Evolutionary conservation across 495 filamentous ascomycete genomes (phyloP).

Genomic region (Penicillium atrosanguineum): DNA sequence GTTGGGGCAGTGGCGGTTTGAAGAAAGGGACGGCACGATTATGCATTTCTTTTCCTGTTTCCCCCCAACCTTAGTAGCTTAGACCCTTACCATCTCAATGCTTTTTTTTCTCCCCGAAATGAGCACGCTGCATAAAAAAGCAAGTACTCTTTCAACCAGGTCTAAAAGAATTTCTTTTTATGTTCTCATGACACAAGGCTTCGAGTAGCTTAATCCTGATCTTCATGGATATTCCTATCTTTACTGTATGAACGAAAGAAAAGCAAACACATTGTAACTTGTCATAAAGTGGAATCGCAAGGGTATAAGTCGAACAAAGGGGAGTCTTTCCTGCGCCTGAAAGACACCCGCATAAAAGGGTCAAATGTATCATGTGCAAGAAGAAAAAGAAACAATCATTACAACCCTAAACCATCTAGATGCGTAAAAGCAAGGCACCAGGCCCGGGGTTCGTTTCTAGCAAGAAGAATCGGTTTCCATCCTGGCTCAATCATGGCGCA

Average conservation of each 20-base stretch:
- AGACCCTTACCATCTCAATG: slow-evolving; percentile 42
- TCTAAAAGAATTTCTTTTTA: slow-evolving; percentile 3
- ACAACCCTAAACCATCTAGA: background rate
- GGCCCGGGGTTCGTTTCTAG: background rate
- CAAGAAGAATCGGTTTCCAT: background rate
- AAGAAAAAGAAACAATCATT: background rate
- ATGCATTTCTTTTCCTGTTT: slow-evolving; percentile 38
- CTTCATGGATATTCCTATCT: background rate
- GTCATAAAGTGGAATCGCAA: background rate
- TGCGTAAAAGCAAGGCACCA: background rate
- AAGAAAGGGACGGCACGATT: slow-evolving; percentile 39
- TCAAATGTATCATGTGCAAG: background rate
- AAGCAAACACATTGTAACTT: background rate
- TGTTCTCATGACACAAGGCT: background rate
- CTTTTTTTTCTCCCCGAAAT: slow-evolving; percentile 25
- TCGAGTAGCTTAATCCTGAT: background rate
- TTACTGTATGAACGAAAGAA: background rate
- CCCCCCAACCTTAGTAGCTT: slow-evolving; percentile 41
- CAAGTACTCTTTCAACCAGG: slow-evolving; percentile 23
- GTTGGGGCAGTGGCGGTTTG: slow-evolving; percentile 37
- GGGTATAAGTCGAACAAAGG: background rate
- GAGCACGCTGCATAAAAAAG: slow-evolving; percentile 19
- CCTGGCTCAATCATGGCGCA: background rate
- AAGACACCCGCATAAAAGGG: background rate
- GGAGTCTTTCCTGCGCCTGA: background rate